Conservation (phyloP, 2,329 filamentous ascomycete genomes). For the Fusarium veterinarium region DNA sequence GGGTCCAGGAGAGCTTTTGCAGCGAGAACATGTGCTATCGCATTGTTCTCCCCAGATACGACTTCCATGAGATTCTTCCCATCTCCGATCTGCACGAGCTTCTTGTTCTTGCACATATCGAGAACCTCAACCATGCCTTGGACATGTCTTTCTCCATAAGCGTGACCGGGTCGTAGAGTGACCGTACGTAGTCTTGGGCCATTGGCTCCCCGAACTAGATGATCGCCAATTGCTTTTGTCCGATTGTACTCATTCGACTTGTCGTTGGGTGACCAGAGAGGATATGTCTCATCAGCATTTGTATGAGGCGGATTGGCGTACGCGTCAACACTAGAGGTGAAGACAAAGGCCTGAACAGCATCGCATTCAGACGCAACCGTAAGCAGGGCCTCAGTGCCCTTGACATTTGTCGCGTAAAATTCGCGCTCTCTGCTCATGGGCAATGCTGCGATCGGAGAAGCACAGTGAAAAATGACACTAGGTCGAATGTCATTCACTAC, state of each 20-base stretch:
- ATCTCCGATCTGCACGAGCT: conserved; percentile 44
- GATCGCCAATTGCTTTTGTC: conserved; percentile 50
- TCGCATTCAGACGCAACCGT: conserved; percentile 31
- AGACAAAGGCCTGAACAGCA: conserved; percentile 46
- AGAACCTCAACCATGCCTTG: conserved; percentile 45
- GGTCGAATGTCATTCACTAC: conserved; percentile 44
- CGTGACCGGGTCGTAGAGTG: conserved; percentile 43
- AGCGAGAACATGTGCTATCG: conserved; percentile 42
- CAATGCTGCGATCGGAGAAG: conserved; percentile 45
- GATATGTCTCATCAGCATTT: conserved; percentile 40
- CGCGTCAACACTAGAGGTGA: conserved; percentile 47
- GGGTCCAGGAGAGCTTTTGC: conserved; percentile 44
- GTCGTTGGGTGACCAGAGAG: conserved; percentile 37
- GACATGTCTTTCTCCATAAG: conserved; percentile 50
- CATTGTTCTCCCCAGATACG: conserved; percentile 44
- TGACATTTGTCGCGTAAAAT: conserved; percentile 47
- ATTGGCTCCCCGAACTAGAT: conserved; percentile 47
- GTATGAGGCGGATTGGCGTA: conserved; percentile 43
- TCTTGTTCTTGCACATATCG: conserved; percentile 52
- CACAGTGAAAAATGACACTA: conserved; percentile 48
- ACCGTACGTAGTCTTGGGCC: conserved; percentile 41
- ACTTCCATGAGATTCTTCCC: conserved; percentile 45
- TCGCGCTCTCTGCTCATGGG: conserved; percentile 28
- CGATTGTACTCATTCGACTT: conserved; percentile 44
- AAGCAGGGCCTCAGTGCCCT: conserved; percentile 47